These are phyloP conservation scores for Fusarium sp. DNA, from an alignment of 2,329 filamentous ascomycete species.

Conservation along the genomic window DNA sequence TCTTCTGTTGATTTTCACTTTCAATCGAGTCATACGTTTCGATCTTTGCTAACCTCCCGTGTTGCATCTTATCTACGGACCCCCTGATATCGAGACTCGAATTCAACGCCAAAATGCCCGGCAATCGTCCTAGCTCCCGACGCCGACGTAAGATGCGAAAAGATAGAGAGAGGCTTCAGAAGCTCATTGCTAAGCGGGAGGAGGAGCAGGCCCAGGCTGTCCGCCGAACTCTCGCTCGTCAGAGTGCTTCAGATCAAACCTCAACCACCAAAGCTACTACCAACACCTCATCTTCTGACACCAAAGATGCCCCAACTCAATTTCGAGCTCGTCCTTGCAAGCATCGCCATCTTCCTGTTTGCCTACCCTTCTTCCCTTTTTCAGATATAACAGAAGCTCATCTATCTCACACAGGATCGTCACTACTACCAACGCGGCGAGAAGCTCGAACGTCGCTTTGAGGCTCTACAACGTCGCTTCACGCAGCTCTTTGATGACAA, in stretches of 20 bases:
- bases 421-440: neutral
- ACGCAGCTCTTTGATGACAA: neutral
- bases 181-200: neutral
- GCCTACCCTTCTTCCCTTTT: neutral
- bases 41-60: neutral
- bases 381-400: neutral
- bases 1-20: neutral
- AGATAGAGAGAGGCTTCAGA: neutral
- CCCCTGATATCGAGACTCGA: neutral
- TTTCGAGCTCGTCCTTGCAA: neutral
- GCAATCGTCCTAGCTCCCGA: neutral
- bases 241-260: neutral
- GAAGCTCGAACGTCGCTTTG: neutral
- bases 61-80: neutral
- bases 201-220: neutral
- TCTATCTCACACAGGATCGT: conserved; percentile 2
- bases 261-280: neutral
- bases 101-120: neutral
- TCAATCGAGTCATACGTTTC: too few species aligned
- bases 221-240: neutral
- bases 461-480: neutral
- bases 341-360: conserved; percentile 11
- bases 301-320: neutral
- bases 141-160: neutral
- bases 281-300: neutral